Base-by-base conservation (phyloP, 345 rosid genomes). In the Lepidium aucheri region DNA sequence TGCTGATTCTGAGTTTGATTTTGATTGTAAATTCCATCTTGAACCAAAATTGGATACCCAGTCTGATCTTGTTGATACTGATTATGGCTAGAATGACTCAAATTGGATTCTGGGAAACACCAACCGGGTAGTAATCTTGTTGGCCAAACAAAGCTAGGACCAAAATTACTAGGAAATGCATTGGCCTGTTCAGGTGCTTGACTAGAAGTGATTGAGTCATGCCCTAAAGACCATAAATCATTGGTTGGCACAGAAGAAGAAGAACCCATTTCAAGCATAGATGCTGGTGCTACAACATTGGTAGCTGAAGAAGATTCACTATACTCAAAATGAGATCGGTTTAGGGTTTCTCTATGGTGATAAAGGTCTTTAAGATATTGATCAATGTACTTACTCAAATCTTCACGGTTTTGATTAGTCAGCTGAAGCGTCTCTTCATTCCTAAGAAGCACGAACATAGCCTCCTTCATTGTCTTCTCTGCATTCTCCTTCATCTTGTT, bases 301-400 rank as follows among this genome's bases (percentile, higher is more conserved):
- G 53, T 12, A 57, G 53, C 59, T 65, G 45, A 43, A 12, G 76
- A 72, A 22, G 71, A 41, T 41, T 42, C 71, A 15, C 70, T 70
- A 39, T 30, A 9, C 22, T 50, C 47, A 58, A 24, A 2, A 8
- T 4, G 54, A 0, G 35, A 4, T 4, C 34, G 30, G 0, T 6
- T 32, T 20, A 33, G 9, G 12, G 6, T 20, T 4, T 1, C 33
- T 35, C 8, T 73, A 4, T 41, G 61, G 2, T 43, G 10, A 58
- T 58, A 2, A 41, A 73, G 71, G 2, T 41, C 49, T 8, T 34
- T 42, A 42, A 65, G 16, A 33, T 65, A 16, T 4, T 58, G 41
- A 51, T 59, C 54, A 22, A 73, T 58, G 34, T 22, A 35, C 49
- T 28, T 34, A 41, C 60, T 41, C 34, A 73, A 12, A 6, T 65